Evolutionary conservation across 768 basidiomycete species (phyloP).

Genomic region (Boletus rubropictus): DNA sequence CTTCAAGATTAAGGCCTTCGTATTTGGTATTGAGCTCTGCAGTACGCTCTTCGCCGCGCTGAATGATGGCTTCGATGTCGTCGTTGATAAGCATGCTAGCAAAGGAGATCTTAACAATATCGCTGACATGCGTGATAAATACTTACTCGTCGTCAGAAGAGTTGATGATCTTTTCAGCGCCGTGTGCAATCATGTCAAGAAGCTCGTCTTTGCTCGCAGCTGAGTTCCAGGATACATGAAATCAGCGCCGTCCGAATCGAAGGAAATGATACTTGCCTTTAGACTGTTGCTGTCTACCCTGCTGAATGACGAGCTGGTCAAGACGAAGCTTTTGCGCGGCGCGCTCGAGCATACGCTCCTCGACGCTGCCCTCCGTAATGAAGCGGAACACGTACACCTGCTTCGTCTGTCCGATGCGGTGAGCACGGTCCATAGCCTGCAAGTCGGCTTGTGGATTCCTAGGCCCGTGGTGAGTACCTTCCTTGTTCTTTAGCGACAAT

Average conservation of each 20-base stretch:
- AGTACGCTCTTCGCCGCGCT: constrained; percentile 86
- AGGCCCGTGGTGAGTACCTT: constrained; percentile 2
- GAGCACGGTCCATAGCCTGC: constrained; percentile 98
- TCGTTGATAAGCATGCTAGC: constrained; percentile 69
- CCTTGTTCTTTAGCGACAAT: neutral
- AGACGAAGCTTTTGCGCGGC: constrained; percentile 92
- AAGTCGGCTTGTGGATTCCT: constrained; percentile 99
- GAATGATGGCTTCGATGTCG: constrained; percentile 93
- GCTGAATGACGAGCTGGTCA: constrained; percentile 96
- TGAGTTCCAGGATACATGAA: constrained; percentile 22
- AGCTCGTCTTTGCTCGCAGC: constrained; percentile 94
- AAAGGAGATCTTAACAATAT: neutral
- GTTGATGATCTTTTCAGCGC: constrained; percentile 95
- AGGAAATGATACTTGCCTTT: constrained; percentile 50
- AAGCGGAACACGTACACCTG: constrained; percentile 89
- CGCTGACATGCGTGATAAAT: neutral
- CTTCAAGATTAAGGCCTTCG: constrained; percentile 86
- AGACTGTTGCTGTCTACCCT: constrained; percentile 76
- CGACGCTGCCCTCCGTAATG: constrained; percentile 82
- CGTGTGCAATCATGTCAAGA: constrained; percentile 96
- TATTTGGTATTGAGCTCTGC: constrained; percentile 86
- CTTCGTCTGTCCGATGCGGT: constrained; percentile 90
- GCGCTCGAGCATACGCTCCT: constrained; percentile 84
- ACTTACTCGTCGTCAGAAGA: constrained; percentile 64
- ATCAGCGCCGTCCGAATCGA: neutral